Evolutionary conservation across 2,329 filamentous ascomycete species (phyloP).

Genomic region (Botrytis squamosa): DNA sequence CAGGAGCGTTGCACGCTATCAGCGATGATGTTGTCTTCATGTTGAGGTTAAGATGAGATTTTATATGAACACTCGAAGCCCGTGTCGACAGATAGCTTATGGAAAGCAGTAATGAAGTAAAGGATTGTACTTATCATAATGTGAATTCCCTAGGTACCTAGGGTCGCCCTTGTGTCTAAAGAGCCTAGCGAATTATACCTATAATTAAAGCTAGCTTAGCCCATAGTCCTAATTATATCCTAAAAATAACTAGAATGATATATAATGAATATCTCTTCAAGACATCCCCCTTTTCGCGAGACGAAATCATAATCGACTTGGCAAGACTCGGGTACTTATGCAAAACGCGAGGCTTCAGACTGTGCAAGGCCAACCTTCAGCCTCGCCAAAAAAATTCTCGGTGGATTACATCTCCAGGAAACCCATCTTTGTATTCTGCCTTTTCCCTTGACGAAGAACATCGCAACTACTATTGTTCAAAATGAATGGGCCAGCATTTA

Average conservation of each 20-base stretch:
- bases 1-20: not conserved
- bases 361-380: conserved; percentile 16
- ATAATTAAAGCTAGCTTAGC: not conserved
- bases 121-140: not conserved
- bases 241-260: not conserved
- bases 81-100: not conserved
- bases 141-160: not conserved
- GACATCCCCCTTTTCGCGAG: not conserved
- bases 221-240: not conserved
- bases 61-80: not conserved
- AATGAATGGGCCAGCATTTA: conserved; percentile 35
- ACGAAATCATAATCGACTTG: not conserved
- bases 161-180: not conserved
- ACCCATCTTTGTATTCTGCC: not conserved
- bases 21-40: not conserved
- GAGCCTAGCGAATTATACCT: not conserved
- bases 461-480: conserved; percentile 16
- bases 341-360: not conserved
- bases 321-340: not conserved
- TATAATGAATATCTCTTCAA: not conserved
- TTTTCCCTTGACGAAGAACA: not conserved
- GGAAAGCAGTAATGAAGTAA: not conserved
- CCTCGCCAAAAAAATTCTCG: conserved; percentile 22
- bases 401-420: not conserved
- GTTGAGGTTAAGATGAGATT: not conserved